phyloP scores from a whole-genome alignment of 1,139 yeast species.

The Tardiomyces digboiensis region DNA sequence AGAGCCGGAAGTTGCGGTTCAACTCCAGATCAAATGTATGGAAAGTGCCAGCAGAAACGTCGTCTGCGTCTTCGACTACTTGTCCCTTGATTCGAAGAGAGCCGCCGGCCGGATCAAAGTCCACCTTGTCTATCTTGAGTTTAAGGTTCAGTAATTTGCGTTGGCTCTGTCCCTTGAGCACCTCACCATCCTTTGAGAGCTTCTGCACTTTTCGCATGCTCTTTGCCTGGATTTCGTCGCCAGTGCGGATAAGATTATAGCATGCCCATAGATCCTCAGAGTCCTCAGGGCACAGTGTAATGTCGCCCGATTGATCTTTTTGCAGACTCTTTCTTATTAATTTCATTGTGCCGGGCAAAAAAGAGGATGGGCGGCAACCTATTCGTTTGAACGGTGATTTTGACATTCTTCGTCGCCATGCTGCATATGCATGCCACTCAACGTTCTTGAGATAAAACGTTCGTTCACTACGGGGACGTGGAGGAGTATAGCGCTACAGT shows the following conservation, averaged over 20 bases:
- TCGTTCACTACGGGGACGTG: no score
- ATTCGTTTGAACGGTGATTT: no score
- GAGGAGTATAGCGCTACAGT: no score
- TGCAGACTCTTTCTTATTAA: constrained; percentile 41
- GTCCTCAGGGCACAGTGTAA: constrained; percentile 71
- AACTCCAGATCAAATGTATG: constrained; percentile 82
- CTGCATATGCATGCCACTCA: no score
- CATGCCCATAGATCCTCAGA: constrained; percentile 88
- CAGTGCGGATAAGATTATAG: constrained; percentile 68
- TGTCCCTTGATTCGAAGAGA: constrained; percentile 75
- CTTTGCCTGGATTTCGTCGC: constrained; percentile 62
- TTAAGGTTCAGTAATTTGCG: constrained; percentile 48
- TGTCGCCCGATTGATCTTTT: constrained; percentile 55
- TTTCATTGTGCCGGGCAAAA: constrained; percentile 38
- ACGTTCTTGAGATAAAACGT: no score
- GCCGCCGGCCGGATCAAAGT: constrained; percentile 71
- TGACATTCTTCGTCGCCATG: no score
- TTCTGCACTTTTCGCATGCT: constrained; percentile 61
- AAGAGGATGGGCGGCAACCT: no score
- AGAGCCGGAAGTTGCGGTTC: constrained; percentile 56
- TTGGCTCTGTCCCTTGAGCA: constrained; percentile 35
- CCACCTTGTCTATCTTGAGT: constrained; percentile 57
- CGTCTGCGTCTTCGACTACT: constrained; percentile 62
- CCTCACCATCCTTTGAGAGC: constrained; percentile 27
- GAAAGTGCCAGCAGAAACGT: constrained; percentile 75